Conservation (phyloP, 2,329 filamentous ascomycete species). For the Alternaria sp. region DNA sequence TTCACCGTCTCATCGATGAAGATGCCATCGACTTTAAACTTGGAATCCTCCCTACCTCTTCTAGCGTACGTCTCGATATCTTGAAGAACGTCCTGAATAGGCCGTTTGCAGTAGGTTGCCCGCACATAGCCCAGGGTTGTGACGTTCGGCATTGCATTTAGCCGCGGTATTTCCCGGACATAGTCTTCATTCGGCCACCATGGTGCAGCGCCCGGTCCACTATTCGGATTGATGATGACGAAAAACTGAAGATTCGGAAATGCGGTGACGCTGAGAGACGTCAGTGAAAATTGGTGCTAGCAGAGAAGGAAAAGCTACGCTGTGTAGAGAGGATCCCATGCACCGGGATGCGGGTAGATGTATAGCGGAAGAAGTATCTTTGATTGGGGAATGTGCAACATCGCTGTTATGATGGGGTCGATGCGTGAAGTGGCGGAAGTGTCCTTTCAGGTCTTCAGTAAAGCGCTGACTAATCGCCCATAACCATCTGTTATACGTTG, state of each 20-base stretch:
- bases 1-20: constrained; percentile 62
- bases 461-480: constrained; percentile 14
- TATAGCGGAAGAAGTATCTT: constrained; percentile 60
- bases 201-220: constrained; percentile 56
- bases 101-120: constrained; percentile 56
- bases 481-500: background rate
- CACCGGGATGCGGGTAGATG: constrained; percentile 58
- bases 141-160: constrained; percentile 57
- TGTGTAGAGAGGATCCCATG: constrained; percentile 59
- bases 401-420: background rate
- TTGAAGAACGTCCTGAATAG: constrained; percentile 27
- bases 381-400: constrained; percentile 25
- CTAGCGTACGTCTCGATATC: constrained; percentile 59
- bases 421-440: background rate
- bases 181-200: constrained; percentile 60
- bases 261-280: constrained; percentile 22
- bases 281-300: background rate
- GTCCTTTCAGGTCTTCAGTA: background rate
- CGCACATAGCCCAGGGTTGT: constrained; percentile 61
- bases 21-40: constrained; percentile 57
- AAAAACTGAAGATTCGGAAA: constrained; percentile 58
- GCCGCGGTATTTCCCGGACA: constrained; percentile 53
- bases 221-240: constrained; percentile 60
- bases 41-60: constrained; percentile 48
- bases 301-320: constrained; percentile 45